Evolutionary conservation across 2,329 filamentous ascomycete genomes (phyloP), one percentile per base, ranked within the genome.

Genomic region (Sclerotinia minor): DNA sequence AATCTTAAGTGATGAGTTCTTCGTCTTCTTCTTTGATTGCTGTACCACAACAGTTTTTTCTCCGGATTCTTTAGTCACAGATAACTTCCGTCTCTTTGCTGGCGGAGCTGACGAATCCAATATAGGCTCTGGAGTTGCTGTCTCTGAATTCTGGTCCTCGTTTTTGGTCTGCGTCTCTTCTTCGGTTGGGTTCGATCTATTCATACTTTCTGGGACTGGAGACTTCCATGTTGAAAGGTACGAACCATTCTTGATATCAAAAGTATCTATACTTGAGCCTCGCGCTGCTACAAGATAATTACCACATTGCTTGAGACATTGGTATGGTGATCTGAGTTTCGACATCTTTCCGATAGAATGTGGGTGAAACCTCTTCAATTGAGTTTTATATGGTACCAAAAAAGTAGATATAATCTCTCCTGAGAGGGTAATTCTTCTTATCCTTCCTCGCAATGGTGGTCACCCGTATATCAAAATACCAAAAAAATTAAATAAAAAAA

Each of bases 251-350:
- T 80, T 75, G 8, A 88, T 79, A 74, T 82, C 83, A 77, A 92
- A 89, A 2, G 87, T 85, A 75, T 92, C 85, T 65, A 97, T 85
- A 73, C 84, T 86, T 59, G 89, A 85, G 19, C 92, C 92, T 69
- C 88, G 88, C 35, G 92, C 91, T 49, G 90, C 91, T 73, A 96
- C 83, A 24, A 97, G 78, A 26, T 90, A 79, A 72, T 83, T 78
- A 57, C 84, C 84, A 71, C 83, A 81, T 47, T 79, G 77, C 61
- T 80, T 80, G 58, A 92, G 78, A 73, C 86, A 85, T 73, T 90
- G 89, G 73, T 90, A 90, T n/a, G 89, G 89, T 68, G 85, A 76
- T 70, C 79, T 79, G 79, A 83, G 82, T n/a, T 72, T 76, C 54
- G 63, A 54, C 53, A 69, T 73, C 9, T 19, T 50, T 49, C 17